A percentile compares a stretch with the other conserved stretches of the same genome.
phyloP scores from a whole-genome alignment of 2,329 filamentous ascomycete species.

The Fusarium falciforme region DNA sequence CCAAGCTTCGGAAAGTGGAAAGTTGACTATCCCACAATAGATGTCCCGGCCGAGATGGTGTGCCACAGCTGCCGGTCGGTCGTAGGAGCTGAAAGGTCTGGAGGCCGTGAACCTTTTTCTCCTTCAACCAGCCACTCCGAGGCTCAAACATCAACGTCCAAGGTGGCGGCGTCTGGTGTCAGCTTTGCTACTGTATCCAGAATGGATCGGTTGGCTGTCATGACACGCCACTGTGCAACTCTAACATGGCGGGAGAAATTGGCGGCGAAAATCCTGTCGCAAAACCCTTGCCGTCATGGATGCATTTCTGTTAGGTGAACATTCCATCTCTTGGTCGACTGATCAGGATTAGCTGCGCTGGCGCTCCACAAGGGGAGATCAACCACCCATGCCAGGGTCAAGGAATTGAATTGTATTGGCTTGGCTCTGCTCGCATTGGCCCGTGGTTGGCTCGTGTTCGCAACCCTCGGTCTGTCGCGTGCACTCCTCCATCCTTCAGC shows the following conservation, averaged over 20 bases:
- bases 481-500: conserved; percentile 4
- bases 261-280: background rate
- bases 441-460: conserved; percentile 25
- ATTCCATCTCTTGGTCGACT: conserved; percentile 12
- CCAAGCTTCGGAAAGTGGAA: conserved; percentile 7
- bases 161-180: conserved; percentile 20
- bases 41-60: conserved; percentile 36
- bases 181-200: background rate
- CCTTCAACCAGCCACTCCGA: conserved; percentile 22
- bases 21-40: conserved; percentile 32
- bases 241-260: conserved; percentile 22
- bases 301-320: conserved; percentile 13
- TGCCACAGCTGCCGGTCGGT: conserved; percentile 19
- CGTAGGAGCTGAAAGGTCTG: background rate
- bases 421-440: background rate
- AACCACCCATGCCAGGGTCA: conserved; percentile 5
- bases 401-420: conserved; percentile 2
- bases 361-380: conserved; percentile 23
- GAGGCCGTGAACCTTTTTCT: background rate
- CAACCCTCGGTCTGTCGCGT: conserved; percentile 17
- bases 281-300: conserved; percentile 8
- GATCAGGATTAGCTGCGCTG: conserved; percentile 20
- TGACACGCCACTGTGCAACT: conserved; percentile 31
- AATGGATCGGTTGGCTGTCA: conserved; percentile 26
- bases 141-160: conserved; percentile 15